phyloP scores from a whole-genome alignment of 345 rosid species.

The Lumnitzera racemosa region DNA sequence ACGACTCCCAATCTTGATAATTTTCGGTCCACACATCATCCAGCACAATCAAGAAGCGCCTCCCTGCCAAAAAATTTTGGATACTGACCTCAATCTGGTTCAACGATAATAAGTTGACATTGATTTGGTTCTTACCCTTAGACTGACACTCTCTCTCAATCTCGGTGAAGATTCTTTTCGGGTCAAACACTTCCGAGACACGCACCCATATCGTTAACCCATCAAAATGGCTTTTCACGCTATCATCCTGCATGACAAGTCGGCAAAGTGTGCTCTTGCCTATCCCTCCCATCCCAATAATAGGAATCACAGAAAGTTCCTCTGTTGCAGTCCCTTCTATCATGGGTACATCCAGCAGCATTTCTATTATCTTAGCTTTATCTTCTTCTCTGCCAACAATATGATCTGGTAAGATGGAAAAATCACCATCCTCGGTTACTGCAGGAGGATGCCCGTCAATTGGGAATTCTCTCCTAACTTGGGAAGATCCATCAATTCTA shows the following conservation, averaged over 20 bases:
- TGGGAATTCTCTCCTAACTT: neutral
- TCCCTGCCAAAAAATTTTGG: slow-evolving; percentile 4
- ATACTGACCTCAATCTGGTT: neutral
- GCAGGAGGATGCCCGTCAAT: slow-evolving; percentile 5
- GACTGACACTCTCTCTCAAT: slow-evolving; percentile 1
- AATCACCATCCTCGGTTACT: slow-evolving; percentile 7
- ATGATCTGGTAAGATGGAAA: no score
- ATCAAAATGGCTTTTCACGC: slow-evolving; percentile 4
- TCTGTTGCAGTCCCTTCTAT: neutral
- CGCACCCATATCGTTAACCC: slow-evolving; percentile 11
- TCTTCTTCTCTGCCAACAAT: slow-evolving; percentile 9
- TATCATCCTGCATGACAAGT: slow-evolving; percentile 5
- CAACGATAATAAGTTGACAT: neutral
- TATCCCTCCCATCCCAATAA: slow-evolving; percentile 18
- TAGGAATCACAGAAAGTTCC: slow-evolving; percentile 8
- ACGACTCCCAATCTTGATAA: neutral
- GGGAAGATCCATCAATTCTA: no score
- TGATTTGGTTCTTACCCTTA: neutral
- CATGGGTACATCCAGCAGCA: slow-evolving; percentile 1
- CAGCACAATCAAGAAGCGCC: slow-evolving; percentile 15
- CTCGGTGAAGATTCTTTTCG: slow-evolving; percentile 1
- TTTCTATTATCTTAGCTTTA: slow-evolving; percentile 1
- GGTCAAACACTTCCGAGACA: neutral
- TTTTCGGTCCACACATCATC: slow-evolving; percentile 18
- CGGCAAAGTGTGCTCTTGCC: slow-evolving; percentile 20